Evolutionary conservation across 441 rosid species (phyloP).

Genomic region (Geranium incanum): DNA sequence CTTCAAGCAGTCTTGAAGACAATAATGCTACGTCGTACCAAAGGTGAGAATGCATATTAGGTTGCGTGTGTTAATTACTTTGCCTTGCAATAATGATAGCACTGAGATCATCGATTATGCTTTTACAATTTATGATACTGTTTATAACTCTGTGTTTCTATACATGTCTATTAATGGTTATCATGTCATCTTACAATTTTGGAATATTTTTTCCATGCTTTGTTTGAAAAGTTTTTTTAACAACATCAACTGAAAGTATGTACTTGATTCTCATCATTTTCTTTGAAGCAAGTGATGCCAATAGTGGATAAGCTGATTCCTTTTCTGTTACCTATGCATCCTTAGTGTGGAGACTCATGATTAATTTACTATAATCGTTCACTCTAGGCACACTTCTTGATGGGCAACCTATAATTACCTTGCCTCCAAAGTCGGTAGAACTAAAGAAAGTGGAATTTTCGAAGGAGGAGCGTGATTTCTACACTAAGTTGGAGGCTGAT

Average conservation of each 20-base stretch:
- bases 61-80: not conserved
- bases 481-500: slow-evolving; percentile 60
- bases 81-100: not conserved
- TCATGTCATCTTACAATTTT: slow-evolving; percentile 9
- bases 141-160: slow-evolving; percentile 11
- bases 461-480: slow-evolving; percentile 70
- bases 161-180: slow-evolving; percentile 17
- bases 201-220: not conserved
- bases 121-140: slow-evolving; percentile 4
- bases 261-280: not conserved
- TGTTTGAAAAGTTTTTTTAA: not conserved
- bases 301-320: not conserved
- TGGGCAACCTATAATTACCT: slow-evolving; percentile 65
- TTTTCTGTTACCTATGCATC: not conserved
- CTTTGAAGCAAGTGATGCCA: not conserved
- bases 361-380: slow-evolving; percentile 15
- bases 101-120: slow-evolving; percentile 7
- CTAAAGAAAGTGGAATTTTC: slow-evolving; percentile 75
- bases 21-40: slow-evolving; percentile 89
- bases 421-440: slow-evolving; percentile 67
- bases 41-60: slow-evolving; percentile 45
- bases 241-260: not conserved
- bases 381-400: slow-evolving; percentile 64
- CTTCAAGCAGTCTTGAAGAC: slow-evolving; percentile 77
- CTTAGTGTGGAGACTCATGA: slow-evolving; percentile 15